Base-by-base conservation (phyloP, 2,329 filamentous ascomycete genomes). In the Podosphaera aphanis region DNA sequence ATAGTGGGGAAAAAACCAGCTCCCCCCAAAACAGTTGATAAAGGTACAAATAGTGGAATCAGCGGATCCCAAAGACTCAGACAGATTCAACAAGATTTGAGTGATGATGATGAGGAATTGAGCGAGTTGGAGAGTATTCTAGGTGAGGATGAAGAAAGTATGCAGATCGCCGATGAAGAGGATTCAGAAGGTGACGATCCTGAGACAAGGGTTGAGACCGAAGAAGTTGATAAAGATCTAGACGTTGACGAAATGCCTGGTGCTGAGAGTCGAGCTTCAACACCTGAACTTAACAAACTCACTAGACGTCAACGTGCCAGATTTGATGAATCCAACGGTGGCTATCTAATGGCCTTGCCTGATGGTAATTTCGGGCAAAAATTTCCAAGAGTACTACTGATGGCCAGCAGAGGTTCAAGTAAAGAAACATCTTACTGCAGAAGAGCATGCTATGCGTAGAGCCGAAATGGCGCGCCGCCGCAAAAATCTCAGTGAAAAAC, bases 401-500 rank as follows among this genome's bases (percentile, higher is more conserved):
- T 47, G 43, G 13, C 8, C 27, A 38, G 16, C 27, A 71, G 74
- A 79, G 59, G 74, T 74, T n/a, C 74, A 79, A 61, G 72, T 77
- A 57, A 79, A 79, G 62, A 79, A 82, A 55, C 74, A 79, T 53
- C 64, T 83, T 43, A 81, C 78, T 0, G 77, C 75, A 0, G 79
- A 81, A 57, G 79, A 83, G 56, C 74, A 79, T 56, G 74, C 74
- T 41, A 80, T 81, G 72, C 70, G 79, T 43, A 67, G 79, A 46
- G 74, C 76, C 6, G 79, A 83, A 58, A 83, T 83, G 77, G 79
- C 79, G 7, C 65, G 79, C 47, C 68, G 79, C 45, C 66, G 79
- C 49, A 83, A 83, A 63, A 82, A 83, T 51, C 64, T 83, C 27
- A 79, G 74, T 48, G 79, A 83, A 61, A 81, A 82, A 63, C 70